phyloP scores from a whole-genome alignment of 805 yeast genomes.

The Kazachstania kunashirensis region DNA sequence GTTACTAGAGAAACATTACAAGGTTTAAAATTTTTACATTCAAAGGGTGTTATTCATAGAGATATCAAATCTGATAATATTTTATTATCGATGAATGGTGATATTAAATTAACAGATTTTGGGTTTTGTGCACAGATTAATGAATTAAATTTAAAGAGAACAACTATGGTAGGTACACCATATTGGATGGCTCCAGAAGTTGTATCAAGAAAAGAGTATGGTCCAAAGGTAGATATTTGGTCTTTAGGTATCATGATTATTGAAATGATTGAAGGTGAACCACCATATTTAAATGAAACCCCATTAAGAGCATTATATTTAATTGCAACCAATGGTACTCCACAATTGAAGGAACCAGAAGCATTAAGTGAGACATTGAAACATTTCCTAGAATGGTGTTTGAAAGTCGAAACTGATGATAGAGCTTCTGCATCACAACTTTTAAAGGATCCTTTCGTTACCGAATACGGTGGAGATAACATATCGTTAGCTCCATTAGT shows the following conservation, averaged over 20 bases:
- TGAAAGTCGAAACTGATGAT: constrained; percentile 73
- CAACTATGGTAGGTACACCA: constrained; percentile 99
- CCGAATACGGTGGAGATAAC: constrained; percentile 48
- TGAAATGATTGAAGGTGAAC: constrained; percentile 98
- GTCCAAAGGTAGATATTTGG: constrained; percentile 96
- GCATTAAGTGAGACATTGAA: constrained; percentile 56
- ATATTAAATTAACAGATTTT: constrained; percentile 89
- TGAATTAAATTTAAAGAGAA: constrained; percentile 73
- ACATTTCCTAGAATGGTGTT: constrained; percentile 63
- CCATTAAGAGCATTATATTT: constrained; percentile 88
- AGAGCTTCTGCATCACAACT: constrained; percentile 73
- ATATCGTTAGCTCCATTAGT: constrained; percentile 62
- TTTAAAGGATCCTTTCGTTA: constrained; percentile 54
- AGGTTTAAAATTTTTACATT: constrained; percentile 81
- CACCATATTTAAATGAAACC: constrained; percentile 93
- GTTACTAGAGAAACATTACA: constrained; percentile 84
- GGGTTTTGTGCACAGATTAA: constrained; percentile 94
- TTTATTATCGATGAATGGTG: constrained; percentile 70
- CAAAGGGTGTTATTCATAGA: constrained; percentile 88
- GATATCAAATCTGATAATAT: constrained; percentile 95
- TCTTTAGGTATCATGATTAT: constrained; percentile 95
- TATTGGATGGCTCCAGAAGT: constrained; percentile 99
- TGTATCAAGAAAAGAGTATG: constrained; percentile 88
- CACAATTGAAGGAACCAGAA: constrained; percentile 82
- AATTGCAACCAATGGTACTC: constrained; percentile 96